Percentiles rank a stretch among this genome's conserved stretches.
Conservation (phyloP, 805 yeast species). For the Pichia scutulata region DNA sequence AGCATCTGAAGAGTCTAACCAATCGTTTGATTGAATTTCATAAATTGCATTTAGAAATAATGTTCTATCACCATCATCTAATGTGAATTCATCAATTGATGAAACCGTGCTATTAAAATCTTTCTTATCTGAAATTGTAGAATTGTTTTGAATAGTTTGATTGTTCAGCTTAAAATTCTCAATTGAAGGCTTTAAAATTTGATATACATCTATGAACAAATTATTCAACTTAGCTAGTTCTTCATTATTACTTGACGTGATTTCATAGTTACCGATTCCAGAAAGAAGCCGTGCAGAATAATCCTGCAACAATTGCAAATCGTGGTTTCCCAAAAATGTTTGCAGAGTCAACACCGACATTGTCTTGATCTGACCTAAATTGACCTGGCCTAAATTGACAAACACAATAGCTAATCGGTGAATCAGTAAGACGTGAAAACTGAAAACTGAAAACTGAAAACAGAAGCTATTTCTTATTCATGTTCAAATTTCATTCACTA, state of each 20-base stretch:
- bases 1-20: background rate
- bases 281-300: constrained; percentile 2
- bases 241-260: background rate
- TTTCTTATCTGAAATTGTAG: background rate
- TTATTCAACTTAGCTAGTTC: background rate
- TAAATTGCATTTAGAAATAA: background rate
- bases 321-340: background rate
- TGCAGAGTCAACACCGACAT: constrained; percentile 2
- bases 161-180: background rate
- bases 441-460: no score
- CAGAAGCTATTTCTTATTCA: no score
- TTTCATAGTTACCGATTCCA: background rate
- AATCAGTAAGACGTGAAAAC: no score
- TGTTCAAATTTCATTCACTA: no score
- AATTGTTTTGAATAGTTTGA: background rate
- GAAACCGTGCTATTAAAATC: background rate
- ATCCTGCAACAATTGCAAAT: background rate
- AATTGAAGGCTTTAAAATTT: background rate
- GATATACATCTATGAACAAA: constrained; percentile 1
- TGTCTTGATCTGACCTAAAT: no score
- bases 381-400: no score
- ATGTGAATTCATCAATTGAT: background rate
- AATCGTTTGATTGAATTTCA: background rate
- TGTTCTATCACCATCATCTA: background rate
- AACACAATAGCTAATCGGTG: no score